These are phyloP conservation scores for Aspergillus nanangensis DNA, from an alignment of 495 filamentous ascomycete genomes.

Conservation along the genomic window DNA sequence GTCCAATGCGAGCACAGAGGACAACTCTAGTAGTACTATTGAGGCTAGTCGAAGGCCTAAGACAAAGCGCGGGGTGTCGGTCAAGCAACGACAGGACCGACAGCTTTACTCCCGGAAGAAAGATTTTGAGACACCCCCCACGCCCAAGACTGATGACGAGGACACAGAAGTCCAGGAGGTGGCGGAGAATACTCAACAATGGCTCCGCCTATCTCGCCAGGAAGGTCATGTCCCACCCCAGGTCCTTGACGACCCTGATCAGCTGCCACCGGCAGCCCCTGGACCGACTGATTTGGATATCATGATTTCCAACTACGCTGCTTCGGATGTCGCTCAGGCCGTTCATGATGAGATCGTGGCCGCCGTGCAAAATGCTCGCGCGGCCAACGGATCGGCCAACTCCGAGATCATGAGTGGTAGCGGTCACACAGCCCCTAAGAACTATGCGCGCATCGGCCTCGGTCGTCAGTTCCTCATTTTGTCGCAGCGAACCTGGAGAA, in stretches of 20 bases:
- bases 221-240: constrained; percentile 57
- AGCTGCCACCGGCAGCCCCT: constrained; percentile 63
- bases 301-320: constrained; percentile 67
- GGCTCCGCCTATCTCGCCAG: constrained; percentile 66
- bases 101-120: constrained; percentile 86
- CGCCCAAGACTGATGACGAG: constrained; percentile 63
- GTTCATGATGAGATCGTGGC: constrained; percentile 79
- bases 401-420: constrained; percentile 47
- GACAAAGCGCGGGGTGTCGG: constrained; percentile 63
- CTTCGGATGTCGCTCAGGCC: constrained; percentile 71
- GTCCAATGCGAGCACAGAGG: constrained; percentile 60
- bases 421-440: constrained; percentile 50
- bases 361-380: constrained; percentile 53
- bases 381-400: constrained; percentile 68
- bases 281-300: constrained; percentile 75
- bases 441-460: constrained; percentile 77
- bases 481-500: constrained; percentile 89
- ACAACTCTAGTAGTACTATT: constrained; percentile 52
- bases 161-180: constrained; percentile 61
- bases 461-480: constrained; percentile 82
- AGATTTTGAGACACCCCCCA: constrained; percentile 48
- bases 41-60: constrained; percentile 59
- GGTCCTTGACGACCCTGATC: constrained; percentile 67
- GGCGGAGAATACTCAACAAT: constrained; percentile 55
- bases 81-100: constrained; percentile 78